A percentile compares a stretch with the other conserved stretches of the same genome.
These are phyloP conservation scores for Ambrosia trifida DNA, from an alignment of 129 eudicot species.

Conservation along the genomic window DNA sequence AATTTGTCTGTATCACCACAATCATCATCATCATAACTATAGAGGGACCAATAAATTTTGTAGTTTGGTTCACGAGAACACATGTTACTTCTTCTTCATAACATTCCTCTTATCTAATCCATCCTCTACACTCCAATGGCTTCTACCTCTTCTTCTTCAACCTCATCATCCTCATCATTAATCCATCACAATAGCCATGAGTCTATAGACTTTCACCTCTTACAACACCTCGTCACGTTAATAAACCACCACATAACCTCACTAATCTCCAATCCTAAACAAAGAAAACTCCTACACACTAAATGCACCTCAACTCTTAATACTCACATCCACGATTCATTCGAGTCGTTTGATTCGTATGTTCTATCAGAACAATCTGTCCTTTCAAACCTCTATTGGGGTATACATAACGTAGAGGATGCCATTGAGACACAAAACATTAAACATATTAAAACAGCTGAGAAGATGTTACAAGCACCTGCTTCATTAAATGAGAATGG, in stretches of 20 bases:
- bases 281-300: constrained; percentile 37
- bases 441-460: constrained; percentile 32
- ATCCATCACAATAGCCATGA: constrained; percentile 26
- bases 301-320: constrained; percentile 58
- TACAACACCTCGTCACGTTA: constrained; percentile 37
- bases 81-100: constrained; percentile 28
- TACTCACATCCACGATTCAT: constrained; percentile 20
- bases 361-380: constrained; percentile 53
- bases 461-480: constrained; percentile 72
- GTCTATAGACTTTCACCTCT: constrained; percentile 34
- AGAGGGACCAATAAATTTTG: constrained; percentile 51
- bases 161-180: constrained; percentile 22
- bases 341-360: constrained; percentile 15
- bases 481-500: constrained; percentile 71
- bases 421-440: constrained; percentile 30
- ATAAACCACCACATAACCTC: constrained; percentile 47
- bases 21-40: background rate
- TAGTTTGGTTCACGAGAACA: constrained; percentile 39
- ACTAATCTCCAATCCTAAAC: constrained; percentile 34
- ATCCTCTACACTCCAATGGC: constrained; percentile 47
- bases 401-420: constrained; percentile 54
- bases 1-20: constrained; percentile 44
- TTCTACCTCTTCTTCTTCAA: constrained; percentile 36
- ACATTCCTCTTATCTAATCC: constrained; percentile 1
- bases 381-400: constrained; percentile 59